Evolutionary conservation across 257 asterid genomes (phyloP).

Genomic region (Nicotiana tomentosiformis): DNA sequence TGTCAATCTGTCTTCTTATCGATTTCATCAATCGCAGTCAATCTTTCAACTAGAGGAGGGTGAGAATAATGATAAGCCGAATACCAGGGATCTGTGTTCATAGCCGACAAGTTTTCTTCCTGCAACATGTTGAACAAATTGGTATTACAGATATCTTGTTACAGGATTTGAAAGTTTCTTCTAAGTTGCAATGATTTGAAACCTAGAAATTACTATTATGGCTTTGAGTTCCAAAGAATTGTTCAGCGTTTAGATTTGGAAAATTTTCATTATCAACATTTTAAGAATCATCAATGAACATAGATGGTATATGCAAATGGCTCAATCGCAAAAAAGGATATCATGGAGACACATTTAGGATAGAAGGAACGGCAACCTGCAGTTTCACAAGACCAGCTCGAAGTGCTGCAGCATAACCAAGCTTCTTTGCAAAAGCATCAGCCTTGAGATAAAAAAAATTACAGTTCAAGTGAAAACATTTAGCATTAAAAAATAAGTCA

Average conservation of each 20-base stretch:
- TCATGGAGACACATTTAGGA: not conserved
- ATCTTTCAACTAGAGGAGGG: slow-evolving; percentile 89
- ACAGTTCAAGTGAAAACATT: not conserved
- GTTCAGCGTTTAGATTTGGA: not conserved
- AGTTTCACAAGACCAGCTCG: slow-evolving; percentile 86
- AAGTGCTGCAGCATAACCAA: slow-evolving; percentile 70
- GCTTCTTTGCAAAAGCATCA: slow-evolving; percentile 89
- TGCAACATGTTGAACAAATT: slow-evolving; percentile 16
- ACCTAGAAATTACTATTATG: not conserved
- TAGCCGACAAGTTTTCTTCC: slow-evolving; percentile 87
- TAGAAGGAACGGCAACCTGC: slow-evolving; percentile 38
- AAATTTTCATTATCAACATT: not conserved
- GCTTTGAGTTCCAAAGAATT: not conserved
- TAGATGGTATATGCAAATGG: not conserved
- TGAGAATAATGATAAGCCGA: slow-evolving; percentile 95
- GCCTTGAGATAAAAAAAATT: slow-evolving; percentile 39
- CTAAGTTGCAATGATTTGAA: not conserved
- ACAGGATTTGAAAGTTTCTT: not conserved
- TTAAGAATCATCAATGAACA: not conserved
- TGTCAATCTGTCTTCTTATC: slow-evolving; percentile 61
- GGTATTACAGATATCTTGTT: not conserved
- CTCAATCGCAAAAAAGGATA: not conserved
- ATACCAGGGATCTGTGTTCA: slow-evolving; percentile 94
- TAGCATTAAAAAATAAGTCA: not conserved
- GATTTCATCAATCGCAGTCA: slow-evolving; percentile 65